Evolutionary conservation across 2,329 filamentous ascomycete species (phyloP).

Genomic region (Phaeosphaeria sp.): DNA sequence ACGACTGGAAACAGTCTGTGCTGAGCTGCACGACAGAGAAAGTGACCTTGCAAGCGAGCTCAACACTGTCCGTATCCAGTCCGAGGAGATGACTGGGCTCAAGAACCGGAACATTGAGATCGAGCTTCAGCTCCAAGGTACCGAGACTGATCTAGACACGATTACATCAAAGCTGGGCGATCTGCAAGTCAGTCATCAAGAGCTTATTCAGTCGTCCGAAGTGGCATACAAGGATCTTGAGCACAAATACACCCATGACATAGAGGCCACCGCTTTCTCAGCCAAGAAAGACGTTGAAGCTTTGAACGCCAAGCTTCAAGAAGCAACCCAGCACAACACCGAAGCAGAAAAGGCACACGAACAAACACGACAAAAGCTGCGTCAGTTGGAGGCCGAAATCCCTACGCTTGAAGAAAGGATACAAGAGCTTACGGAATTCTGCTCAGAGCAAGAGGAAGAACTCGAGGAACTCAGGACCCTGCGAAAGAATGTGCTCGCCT

Average conservation of each 20-base stretch:
- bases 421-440: slow-evolving; percentile 34
- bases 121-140: slow-evolving; percentile 22
- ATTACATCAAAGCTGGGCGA: slow-evolving; percentile 18
- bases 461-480: slow-evolving; percentile 33
- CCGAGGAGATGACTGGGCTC: slow-evolving; percentile 32
- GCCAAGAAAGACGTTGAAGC: slow-evolving; percentile 18
- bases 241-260: slow-evolving; percentile 19
- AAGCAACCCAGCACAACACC: slow-evolving; percentile 10
- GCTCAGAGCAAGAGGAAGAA: slow-evolving; percentile 38
- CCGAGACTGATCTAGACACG: slow-evolving; percentile 24
- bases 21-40: slow-evolving; percentile 26
- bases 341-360: slow-evolving; percentile 18
- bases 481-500: slow-evolving; percentile 33
- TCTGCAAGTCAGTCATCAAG: slow-evolving; percentile 25
- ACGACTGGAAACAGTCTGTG: slow-evolving; percentile 43
- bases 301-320: slow-evolving; percentile 26
- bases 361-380: slow-evolving; percentile 19
- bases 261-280: slow-evolving; percentile 19
- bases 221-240: slow-evolving; percentile 23
- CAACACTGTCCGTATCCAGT: slow-evolving; percentile 12
- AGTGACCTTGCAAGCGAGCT: slow-evolving; percentile 34
- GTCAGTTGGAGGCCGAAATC: slow-evolving; percentile 22
- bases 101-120: slow-evolving; percentile 23
- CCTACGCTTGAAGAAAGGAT: slow-evolving; percentile 27
- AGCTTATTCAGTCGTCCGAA: slow-evolving; percentile 26